A percentile compares a stretch with the other conserved stretches of the same genome.
Evolutionary conservation across 83 land plant species (phyloP).

Genomic region (Picea abies): DNA sequence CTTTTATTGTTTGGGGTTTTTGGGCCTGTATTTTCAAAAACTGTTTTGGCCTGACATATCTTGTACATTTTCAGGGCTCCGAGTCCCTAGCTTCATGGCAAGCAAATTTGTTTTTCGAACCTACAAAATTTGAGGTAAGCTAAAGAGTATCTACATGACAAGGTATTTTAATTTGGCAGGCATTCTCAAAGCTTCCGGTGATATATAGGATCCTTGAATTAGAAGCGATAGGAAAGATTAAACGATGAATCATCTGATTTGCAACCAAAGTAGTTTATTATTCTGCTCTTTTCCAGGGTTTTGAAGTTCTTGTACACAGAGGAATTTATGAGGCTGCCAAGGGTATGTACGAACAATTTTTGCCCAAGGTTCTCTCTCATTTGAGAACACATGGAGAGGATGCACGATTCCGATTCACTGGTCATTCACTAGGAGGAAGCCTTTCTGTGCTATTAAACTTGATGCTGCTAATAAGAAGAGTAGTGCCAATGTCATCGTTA

Average conservation of each 20-base stretch:
- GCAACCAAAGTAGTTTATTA: neutral
- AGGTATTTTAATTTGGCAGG: neutral
- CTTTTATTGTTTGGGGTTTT: too few relatives aligned
- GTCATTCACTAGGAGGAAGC: conserved; percentile 73
- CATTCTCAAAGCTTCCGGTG: conserved; percentile 7
- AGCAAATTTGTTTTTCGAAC: conserved; percentile 89
- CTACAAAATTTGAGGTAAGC: conserved; percentile 83
- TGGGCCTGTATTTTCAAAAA: too few relatives aligned
- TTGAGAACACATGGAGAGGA: conserved; percentile 37
- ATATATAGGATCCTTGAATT: neutral
- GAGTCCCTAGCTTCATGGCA: conserved; percentile 63
- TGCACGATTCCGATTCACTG: conserved; percentile 51
- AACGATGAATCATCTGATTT: neutral
- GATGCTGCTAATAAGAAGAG: conserved; percentile 66
- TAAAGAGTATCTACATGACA: neutral
- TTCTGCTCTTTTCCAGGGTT: conserved; percentile 21
- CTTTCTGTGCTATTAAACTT: conserved; percentile 67
- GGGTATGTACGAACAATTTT: conserved; percentile 52
- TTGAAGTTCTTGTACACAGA: conserved; percentile 50
- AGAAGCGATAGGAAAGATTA: neutral
- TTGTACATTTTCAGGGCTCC: neutral
- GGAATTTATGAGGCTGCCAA: conserved; percentile 73
- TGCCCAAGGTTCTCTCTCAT: conserved; percentile 47
- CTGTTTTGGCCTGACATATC: too few relatives aligned
- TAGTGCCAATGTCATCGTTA: conserved; percentile 34